Conservation (phyloP, 345 rosid species). For the Abelmoschus esculentus region DNA sequence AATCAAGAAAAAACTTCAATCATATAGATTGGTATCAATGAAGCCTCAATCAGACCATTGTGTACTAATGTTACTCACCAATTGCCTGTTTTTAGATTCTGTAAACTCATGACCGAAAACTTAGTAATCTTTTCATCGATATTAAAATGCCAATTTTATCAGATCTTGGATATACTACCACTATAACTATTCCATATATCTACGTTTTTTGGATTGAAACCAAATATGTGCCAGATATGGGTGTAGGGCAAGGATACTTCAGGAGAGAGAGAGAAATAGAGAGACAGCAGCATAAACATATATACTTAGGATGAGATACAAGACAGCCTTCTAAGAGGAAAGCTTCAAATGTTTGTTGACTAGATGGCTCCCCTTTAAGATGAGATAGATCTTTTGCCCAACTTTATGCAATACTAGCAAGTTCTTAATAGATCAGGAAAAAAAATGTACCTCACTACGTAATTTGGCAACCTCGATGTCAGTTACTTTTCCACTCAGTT, state of each 20-base stretch:
- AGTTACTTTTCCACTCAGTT: slow-evolving; percentile 22
- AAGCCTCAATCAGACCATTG: neutral
- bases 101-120: neutral
- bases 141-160: neutral
- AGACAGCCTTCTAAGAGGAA: neutral
- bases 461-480: slow-evolving; percentile 29
- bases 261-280: neutral
- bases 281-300: neutral
- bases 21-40: neutral
- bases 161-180: neutral
- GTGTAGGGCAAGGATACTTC: neutral
- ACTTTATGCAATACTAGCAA: neutral
- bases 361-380: neutral
- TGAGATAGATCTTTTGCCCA: neutral
- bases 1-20: neutral
- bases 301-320: neutral
- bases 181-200: neutral
- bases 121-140: neutral
- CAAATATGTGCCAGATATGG: neutral
- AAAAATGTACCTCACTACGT: slow-evolving; percentile 55
- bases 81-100: neutral
- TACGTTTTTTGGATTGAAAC: neutral
- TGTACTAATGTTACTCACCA: neutral
- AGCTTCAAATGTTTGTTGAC: neutral
- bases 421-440: slow-evolving; percentile 9